A percentile compares a stretch with the other conserved stretches of the same genome.
phyloP scores from a whole-genome alignment of 75 land plant species.

The Pinus albicaulis region DNA sequence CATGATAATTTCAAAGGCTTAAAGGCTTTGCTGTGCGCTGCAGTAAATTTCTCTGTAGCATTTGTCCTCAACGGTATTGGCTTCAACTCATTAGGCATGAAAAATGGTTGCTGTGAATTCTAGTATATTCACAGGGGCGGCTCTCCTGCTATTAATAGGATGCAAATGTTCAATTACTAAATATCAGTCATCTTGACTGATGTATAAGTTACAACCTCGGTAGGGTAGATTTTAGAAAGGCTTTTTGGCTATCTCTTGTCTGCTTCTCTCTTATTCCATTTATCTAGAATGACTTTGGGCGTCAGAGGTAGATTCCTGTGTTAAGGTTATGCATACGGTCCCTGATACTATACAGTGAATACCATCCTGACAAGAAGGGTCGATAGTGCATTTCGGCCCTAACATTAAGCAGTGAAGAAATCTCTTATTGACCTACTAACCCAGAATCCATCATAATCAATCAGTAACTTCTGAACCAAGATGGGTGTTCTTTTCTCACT shows the following conservation, averaged over 20 bases:
- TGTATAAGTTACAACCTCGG: neutral
- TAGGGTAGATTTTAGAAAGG: neutral
- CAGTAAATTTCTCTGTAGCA: neutral
- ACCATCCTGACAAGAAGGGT: too few relatives aligned
- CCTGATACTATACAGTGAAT: too few relatives aligned
- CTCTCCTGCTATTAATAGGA: neutral
- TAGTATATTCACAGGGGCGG: too few relatives aligned
- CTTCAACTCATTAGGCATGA: neutral
- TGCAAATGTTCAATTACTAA: neutral
- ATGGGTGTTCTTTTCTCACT: too few relatives aligned
- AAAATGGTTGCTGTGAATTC: too few relatives aligned
- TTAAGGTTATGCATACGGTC: too few relatives aligned
- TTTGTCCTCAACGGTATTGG: neutral
- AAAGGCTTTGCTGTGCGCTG: neutral
- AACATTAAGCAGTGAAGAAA: too few relatives aligned
- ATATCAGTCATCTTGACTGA: neutral
- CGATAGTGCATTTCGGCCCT: too few relatives aligned
- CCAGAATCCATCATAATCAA: too few relatives aligned
- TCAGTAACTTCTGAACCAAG: too few relatives aligned
- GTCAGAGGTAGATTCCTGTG: too few relatives aligned
- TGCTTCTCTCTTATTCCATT: neutral
- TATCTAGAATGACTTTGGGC: neutral
- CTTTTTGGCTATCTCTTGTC: neutral
- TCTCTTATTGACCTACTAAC: too few relatives aligned
- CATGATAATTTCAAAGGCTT: neutral